Conservation (phyloP, 257 asterid species). For the Apocynum venetum region DNA sequence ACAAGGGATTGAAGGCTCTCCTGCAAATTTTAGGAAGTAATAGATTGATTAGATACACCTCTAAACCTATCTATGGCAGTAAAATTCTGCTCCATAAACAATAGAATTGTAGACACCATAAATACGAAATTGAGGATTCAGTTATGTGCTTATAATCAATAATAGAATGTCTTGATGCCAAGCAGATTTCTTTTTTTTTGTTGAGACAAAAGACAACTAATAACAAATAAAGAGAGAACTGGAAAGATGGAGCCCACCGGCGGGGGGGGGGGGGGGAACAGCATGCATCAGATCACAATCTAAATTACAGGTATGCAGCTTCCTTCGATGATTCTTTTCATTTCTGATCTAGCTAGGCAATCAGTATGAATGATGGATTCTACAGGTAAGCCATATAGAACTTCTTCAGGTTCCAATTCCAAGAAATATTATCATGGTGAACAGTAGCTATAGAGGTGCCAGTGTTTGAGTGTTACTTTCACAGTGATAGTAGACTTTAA, state of each 20-base stretch:
- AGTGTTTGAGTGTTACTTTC: background rate
- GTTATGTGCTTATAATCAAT: background rate
- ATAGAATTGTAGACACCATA: background rate
- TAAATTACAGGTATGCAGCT: background rate
- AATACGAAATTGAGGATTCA: background rate
- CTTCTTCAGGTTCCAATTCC: background rate
- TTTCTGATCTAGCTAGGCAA: background rate
- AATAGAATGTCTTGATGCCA: background rate
- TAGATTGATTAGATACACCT: slow-evolving; percentile 1
- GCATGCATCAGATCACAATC: background rate
- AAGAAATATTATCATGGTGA: background rate
- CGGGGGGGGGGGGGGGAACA: background rate
- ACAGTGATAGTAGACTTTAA: background rate
- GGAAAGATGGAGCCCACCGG: no score
- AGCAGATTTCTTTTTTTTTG: background rate
- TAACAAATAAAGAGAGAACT: background rate
- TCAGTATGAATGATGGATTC: background rate
- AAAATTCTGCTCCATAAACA: background rate
- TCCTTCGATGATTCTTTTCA: background rate
- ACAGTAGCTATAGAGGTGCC: no score
- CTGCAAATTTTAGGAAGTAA: slow-evolving; percentile 36
- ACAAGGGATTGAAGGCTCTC: slow-evolving; percentile 70
- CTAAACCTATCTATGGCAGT: background rate
- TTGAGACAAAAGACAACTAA: background rate
- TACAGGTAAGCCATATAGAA: background rate